A percentile compares a stretch with the other conserved stretches of the same genome.
These are phyloP conservation scores for Penicillium sp. DNA, from an alignment of 2,329 filamentous ascomycete species.

Conservation along the genomic window DNA sequence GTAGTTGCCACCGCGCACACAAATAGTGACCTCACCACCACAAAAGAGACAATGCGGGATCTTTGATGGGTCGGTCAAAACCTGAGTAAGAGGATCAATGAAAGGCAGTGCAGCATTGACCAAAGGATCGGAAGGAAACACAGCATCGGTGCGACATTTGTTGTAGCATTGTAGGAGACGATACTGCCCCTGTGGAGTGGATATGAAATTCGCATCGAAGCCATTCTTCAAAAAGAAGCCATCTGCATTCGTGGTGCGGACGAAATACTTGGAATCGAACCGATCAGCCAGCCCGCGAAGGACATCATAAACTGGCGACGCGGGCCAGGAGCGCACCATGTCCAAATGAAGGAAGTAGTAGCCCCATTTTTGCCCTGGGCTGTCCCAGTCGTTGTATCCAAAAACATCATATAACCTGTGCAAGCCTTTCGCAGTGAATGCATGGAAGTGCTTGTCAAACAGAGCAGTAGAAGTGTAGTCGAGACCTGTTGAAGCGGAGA, in stretches of 20 bases:
- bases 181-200: slow-evolving; percentile 26
- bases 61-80: slow-evolving; percentile 10
- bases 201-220: slow-evolving; percentile 11
- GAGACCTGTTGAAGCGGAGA: slow-evolving; percentile 24
- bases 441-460: slow-evolving; percentile 23
- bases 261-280: slow-evolving; percentile 10
- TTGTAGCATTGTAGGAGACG: slow-evolving; percentile 20
- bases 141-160: slow-evolving; percentile 22
- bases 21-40: slow-evolving; percentile 19
- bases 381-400: slow-evolving; percentile 19
- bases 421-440: slow-evolving; percentile 34
- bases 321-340: slow-evolving; percentile 18
- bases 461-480: slow-evolving; percentile 27
- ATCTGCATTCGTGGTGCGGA: slow-evolving; percentile 27
- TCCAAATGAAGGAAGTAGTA: slow-evolving; percentile 24
- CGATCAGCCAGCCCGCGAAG: not conserved
- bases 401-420: slow-evolving; percentile 21
- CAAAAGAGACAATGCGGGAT: slow-evolving; percentile 20
- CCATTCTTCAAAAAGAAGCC: slow-evolving; percentile 22
- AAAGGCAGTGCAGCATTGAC: slow-evolving; percentile 19
- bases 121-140: slow-evolving; percentile 18
- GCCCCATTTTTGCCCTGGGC: slow-evolving; percentile 21
- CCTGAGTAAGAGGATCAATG: slow-evolving; percentile 17
- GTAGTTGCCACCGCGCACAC: slow-evolving; percentile 24
- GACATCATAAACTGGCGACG: slow-evolving; percentile 7